Base-by-base conservation (phyloP, 1,139 yeast genomes). In the Debaryomycetaceae sp. region DNA sequence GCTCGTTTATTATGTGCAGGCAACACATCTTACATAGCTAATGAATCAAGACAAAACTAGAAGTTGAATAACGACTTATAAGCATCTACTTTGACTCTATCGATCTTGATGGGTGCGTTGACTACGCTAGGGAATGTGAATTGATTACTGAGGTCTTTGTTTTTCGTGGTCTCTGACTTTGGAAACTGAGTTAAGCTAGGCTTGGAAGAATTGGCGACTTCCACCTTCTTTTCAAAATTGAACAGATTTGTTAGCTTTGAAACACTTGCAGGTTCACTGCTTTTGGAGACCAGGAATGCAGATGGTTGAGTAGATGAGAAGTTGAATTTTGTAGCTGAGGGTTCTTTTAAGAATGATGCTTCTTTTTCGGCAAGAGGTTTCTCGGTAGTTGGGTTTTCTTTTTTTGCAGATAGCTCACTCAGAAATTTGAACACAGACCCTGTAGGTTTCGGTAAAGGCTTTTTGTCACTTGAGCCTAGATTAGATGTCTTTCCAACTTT, bases 51-150 rank as follows among this genome's bases (percentile, higher is more conserved):
- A n/a, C n/a, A 22, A 22, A 8, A 22, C 30, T 53, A 57, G 44
- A 67, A 67, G 24, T 55, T 50, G 44, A 63, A 67, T 36, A 56
- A 42, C 11, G 50, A 38, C 42, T 63, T 64, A 43, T 51, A 64
- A 31, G 51, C 46, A 22, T 56, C 56, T 15, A 68, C 70, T 47
- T 61, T 58, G 3, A 45, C 44, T 14, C 45, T 43, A 41, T 68
- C 61, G 35, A 67, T 49, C 1, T 33, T 39, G 16, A 54, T 64
- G 6, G 39, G 34, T 11, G 57, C 40, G 5, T 58, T 49, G 5
- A 56, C 49, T 14, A 65, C 62, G 16, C 58, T 57, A 1, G 74
- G 74, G 34, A 70, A 63, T 24, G 43, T 43, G 40, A 61, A 61
- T 7, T 45, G 40, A 33, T 5, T 15, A 11, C 14, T 30, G 5